Evolutionary conservation across 352 stramenopile species (phyloP), one percentile per base, ranked within the genome.

Genomic region (Phytophthora uliginosa): DNA sequence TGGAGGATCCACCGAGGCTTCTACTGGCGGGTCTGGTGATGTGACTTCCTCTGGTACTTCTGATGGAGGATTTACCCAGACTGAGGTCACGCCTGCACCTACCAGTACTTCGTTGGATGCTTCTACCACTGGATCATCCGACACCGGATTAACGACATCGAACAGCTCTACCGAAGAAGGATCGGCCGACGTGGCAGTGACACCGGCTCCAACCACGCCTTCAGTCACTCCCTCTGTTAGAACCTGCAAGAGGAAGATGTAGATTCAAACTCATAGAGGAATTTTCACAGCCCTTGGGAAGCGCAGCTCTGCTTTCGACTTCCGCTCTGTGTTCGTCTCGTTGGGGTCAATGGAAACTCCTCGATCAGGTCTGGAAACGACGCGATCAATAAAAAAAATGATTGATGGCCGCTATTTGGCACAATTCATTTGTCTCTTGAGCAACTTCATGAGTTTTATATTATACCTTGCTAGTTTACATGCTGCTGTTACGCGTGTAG

Each of bases 381-480:
- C 55, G 53, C 36, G 59, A 69, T 73, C 40, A 73, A 73, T 63
- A 59, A 59, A 55, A 26, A 55, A 62, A 22, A 42, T 42, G 36
- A 13, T 18, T 56, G 51, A 24, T 50, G 42, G 36, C 36, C 13
- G 26, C 28, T 31, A 31, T 7, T 31, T 31, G 28, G 4, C 28
- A 42, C 42, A 20, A 50, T 50, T 17, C 12, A 10, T 38, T 38
- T 38, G 34, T 38, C 34, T 42, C 15, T 42, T 15, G 36, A 38
- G 9, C 1, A 40, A 40, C 34, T 40, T 40, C 18, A 24, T 51
- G 15, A 51, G 4, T 36, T 59, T 67, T 45, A 57, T 73, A 67
- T 22, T 66, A 58, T 54, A 55, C 15, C 20, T 69, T 66, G 58
- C 12, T 76, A 74, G 22, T 74, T 71, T 77, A 80, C 69, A 77